These are phyloP conservation scores for Capsicum baccatum DNA, from an alignment of 257 asterid species.

Conservation along the genomic window DNA sequence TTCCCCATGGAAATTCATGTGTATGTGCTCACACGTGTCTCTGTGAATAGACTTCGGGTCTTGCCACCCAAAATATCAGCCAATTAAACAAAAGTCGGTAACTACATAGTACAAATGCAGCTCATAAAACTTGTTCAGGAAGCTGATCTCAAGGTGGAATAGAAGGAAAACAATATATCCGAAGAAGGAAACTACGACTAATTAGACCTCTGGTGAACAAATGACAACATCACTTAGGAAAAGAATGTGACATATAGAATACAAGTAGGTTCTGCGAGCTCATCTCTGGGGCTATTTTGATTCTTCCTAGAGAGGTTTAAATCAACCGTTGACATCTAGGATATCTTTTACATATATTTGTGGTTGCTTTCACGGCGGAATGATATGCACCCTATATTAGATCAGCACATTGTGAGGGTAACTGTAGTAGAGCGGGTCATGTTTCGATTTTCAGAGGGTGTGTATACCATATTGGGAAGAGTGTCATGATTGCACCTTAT, in stretches of 20 bases:
- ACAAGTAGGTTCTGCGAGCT: background rate
- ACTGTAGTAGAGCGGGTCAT: background rate
- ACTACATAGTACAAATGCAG: background rate
- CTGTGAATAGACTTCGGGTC: background rate
- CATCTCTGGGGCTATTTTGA: background rate
- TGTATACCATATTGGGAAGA: too few relatives aligned
- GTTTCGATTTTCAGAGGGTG: conserved; percentile 1
- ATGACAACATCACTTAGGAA: background rate
- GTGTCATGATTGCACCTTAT: too few relatives aligned
- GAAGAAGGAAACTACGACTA: background rate
- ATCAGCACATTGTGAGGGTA: background rate
- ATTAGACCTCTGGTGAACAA: background rate
- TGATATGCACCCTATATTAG: background rate
- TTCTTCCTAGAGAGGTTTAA: background rate
- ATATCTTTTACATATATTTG: background rate
- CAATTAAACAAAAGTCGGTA: conserved; percentile 9
- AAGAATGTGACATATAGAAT: background rate
- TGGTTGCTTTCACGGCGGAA: background rate
- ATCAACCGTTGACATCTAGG: background rate
- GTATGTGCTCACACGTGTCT: background rate
- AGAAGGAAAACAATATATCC: background rate
- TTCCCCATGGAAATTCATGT: background rate
- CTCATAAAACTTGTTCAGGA: background rate
- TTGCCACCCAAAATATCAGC: background rate
- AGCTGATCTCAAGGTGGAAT: background rate